Base-by-base conservation (phyloP, 352 stramenopile genomes). In the Phytophthora colocasiae region DNA sequence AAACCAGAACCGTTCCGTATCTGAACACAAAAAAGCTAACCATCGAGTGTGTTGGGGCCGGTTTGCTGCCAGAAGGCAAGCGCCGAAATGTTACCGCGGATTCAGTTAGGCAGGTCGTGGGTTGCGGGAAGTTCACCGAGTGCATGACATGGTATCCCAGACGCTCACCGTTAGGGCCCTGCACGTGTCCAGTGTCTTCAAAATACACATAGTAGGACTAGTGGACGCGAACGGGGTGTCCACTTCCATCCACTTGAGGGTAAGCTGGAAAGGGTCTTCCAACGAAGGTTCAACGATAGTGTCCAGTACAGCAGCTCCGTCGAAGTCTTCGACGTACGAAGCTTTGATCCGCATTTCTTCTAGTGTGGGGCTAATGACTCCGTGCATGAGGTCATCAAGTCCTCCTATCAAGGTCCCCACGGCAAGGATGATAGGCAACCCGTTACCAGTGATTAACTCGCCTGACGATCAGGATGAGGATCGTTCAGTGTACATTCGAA, bases 401-500 rank as follows among this genome's bases (percentile, higher is more conserved):
- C 45, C n/a, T n/a, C 41, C 53, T 46, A 45, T 29, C 54, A 40
- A 11, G 3, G 19, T 34, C 10, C 22, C 40, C 1, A 52, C 40
- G 7, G 40, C 53, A 4, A 60, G 11, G 17, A 60, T 60, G 17
- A 60, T 60, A 32, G 53, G 40, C 11, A 60, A 19, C 1, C 53
- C 53, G 12, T 60, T 60, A 14, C 52, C 52, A 4, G 17, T 51
- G 52, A 60, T 59, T 27, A 60, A 15, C n/a, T 52, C 17, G 24
- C 31, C 53, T 57, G 27, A 34, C 59, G 11, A 41, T 41, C 12
- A 6, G 12, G 36, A 41, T 41, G 36, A 48, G 45, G 67, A 45
- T 0, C 69, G 50, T 49, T 81, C 67, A 7, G 52, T 69, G 34
- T 71, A 73, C 1, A 81, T 66, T 1, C 66, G 67, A 31, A 60